Evolutionary conservation across 164 flowering plant species (phyloP).

Genomic region (Chimonanthus salicifolius): DNA sequence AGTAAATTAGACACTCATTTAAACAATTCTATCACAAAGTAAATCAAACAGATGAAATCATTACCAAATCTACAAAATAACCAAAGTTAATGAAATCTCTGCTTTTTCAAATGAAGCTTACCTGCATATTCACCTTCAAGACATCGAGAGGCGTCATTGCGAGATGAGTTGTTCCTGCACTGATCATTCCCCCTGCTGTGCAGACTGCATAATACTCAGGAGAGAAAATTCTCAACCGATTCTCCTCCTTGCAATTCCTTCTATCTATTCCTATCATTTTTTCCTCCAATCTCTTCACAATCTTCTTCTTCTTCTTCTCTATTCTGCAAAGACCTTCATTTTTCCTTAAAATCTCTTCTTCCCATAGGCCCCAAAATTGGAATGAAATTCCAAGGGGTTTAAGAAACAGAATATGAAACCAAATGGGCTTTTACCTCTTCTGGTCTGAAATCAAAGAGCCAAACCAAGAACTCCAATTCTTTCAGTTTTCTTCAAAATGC

Average conservation of each 20-base stretch:
- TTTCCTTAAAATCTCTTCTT: background rate
- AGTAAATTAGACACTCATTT: too few species aligned
- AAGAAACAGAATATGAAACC: background rate
- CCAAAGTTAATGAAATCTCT: too few species aligned
- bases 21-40: too few species aligned
- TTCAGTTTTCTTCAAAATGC: background rate
- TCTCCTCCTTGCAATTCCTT: conserved; percentile 6
- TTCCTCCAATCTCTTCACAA: background rate
- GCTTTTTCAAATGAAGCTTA: conserved; percentile 2
- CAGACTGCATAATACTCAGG: conserved; percentile 52
- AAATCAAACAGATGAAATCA: too few species aligned
- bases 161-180: conserved; percentile 76
- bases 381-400: background rate
- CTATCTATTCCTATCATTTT: background rate
- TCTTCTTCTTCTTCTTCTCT: background rate
- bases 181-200: conserved; percentile 61
- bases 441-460: background rate
- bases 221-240: conserved; percentile 29
- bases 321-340: background rate
- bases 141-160: conserved; percentile 79
- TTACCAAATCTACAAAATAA: too few species aligned
- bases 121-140: conserved; percentile 84
- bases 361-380: background rate
- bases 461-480: background rate
- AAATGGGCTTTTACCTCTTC: background rate